A percentile compares a stretch with the other conserved stretches of the same genome.
Evolutionary conservation across 192 early-diverging fungal genomes (phyloP).

Genomic region (Mortierella antarctica): DNA sequence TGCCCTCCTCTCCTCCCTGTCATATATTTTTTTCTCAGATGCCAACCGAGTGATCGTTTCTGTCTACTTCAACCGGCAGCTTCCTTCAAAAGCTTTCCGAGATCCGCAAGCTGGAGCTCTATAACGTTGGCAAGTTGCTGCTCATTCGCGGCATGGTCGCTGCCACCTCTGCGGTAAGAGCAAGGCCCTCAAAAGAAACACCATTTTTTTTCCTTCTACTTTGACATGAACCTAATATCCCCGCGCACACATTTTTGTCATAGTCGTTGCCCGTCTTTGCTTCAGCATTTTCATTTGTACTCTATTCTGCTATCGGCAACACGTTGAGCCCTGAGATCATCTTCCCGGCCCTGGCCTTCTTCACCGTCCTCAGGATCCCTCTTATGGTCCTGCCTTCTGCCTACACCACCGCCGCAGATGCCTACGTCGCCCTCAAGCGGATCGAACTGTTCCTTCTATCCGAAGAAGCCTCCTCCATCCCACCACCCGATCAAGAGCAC

Average conservation of each 20-base stretch:
- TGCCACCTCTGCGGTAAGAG: slow-evolving; percentile 13
- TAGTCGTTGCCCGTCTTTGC: slow-evolving; percentile 20
- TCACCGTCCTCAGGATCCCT: slow-evolving; percentile 7
- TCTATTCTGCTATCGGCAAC: slow-evolving; percentile 9
- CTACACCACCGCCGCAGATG: slow-evolving; percentile 9
- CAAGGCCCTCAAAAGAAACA: not conserved
- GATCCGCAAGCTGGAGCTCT: not conserved
- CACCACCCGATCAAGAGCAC: not conserved
- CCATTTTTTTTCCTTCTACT: not conserved
- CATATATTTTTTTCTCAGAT: not conserved
- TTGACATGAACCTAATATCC: not conserved
- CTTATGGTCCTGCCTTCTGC: slow-evolving; percentile 7
- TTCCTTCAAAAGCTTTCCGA: slow-evolving; percentile 1
- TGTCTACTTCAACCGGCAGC: not conserved
- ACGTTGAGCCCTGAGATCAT: slow-evolving; percentile 13
- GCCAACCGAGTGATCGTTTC: not conserved
- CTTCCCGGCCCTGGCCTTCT: slow-evolving; percentile 24
- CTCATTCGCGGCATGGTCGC: slow-evolving; percentile 2
- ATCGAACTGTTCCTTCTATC: slow-evolving; percentile 18
- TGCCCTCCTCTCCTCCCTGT: not conserved
- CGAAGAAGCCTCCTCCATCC: slow-evolving; percentile 10
- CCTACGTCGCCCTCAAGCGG: slow-evolving; percentile 17
- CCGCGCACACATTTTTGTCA: not conserved
- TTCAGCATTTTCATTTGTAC: slow-evolving; percentile 7
- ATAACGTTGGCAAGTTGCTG: slow-evolving; percentile 2